A percentile compares a stretch with the other conserved stretches of the same genome.
Conservation (phyloP, 2,329 filamentous ascomycete species). For the Seiridium cupressi region DNA sequence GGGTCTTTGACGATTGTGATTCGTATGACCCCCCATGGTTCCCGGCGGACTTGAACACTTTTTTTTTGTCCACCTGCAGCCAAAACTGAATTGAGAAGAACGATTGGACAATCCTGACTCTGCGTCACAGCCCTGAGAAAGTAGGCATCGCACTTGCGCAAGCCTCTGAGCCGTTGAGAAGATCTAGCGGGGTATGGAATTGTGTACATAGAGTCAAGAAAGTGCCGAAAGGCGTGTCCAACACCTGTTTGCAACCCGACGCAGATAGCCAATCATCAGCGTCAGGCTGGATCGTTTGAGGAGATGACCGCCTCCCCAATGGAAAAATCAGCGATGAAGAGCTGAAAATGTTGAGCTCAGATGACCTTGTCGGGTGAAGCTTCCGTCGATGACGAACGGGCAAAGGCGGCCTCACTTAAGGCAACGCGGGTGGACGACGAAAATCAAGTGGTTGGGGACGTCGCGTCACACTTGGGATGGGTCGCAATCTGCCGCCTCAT, state of each 20-base stretch:
- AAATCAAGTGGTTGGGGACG: constrained; percentile 4
- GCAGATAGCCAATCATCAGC: not conserved
- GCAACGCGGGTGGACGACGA: not conserved
- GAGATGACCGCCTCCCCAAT: too few species aligned
- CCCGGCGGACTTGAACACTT: not conserved
- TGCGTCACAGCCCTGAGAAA: not conserved
- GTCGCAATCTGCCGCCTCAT: not conserved
- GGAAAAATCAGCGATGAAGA: too few species aligned
- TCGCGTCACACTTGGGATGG: not conserved
- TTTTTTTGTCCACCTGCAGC: not conserved
- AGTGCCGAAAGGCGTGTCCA: not conserved
- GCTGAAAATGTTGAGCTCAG: too few species aligned
- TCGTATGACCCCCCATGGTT: constrained; percentile 24
- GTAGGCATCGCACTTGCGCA: constrained; percentile 1
- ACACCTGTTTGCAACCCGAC: not conserved
- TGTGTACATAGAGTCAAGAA: not conserved
- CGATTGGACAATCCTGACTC: not conserved
- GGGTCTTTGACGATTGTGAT: constrained; percentile 13
- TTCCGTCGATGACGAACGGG: too few species aligned
- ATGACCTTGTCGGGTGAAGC: too few species aligned
- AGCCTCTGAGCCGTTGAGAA: not conserved
- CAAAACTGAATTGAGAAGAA: not conserved
- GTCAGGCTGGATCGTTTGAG: too few species aligned
- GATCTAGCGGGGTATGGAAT: not conserved
- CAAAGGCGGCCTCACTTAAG: not conserved